Base-by-base conservation (phyloP, 2,329 filamentous ascomycete species). In the Pyrenophora teres region DNA sequence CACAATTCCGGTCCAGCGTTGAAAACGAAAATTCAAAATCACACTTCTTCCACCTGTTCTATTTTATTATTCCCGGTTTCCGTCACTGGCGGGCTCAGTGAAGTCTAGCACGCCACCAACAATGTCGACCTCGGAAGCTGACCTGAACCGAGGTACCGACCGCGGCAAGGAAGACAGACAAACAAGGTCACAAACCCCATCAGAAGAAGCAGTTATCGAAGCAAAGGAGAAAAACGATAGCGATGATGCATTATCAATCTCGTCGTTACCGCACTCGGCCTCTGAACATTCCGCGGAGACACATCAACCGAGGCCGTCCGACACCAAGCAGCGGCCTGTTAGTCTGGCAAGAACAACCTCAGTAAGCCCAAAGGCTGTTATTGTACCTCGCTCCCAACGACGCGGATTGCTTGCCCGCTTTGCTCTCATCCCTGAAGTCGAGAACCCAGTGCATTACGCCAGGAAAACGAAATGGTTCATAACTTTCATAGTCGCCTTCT, bases 401-500 rank as follows among this genome's bases (percentile, higher is more conserved):
- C 81, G 91, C 64, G 92, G 92, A 0, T 77, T 96, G 1, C 80
- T 96, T 40, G 86, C 85, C 1, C 81, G 81, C 32, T 78, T 95
- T 10, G 79, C 88, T 1, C 54, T 96, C 27, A 78, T 96, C 13
- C 87, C 91, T 1, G 92, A 97, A 74, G 85, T 96, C 12, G 85
- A 89, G 39, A 80, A 87, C 27, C 88, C 92, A 0, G 85, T 87
- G 52, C 83, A 90, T 43, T 96, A 96, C 68, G 77, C 81, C 9
- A 82, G 83, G 30, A 81, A 77, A 42, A 90, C 84, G 12, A 96
- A 96, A 83, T 96, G 92, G 92, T 81, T 84, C 54, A 86, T 97
- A 59, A 96, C 92, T 0, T 63, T 85, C 31, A 83, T 93, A 40
- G 83, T 96, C 39, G 88, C 91, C 1, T 68, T 92, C 13, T 90